Conservation (phyloP, 2,329 filamentous ascomycete genomes). For the Dendrostoma leiphaemia region DNA sequence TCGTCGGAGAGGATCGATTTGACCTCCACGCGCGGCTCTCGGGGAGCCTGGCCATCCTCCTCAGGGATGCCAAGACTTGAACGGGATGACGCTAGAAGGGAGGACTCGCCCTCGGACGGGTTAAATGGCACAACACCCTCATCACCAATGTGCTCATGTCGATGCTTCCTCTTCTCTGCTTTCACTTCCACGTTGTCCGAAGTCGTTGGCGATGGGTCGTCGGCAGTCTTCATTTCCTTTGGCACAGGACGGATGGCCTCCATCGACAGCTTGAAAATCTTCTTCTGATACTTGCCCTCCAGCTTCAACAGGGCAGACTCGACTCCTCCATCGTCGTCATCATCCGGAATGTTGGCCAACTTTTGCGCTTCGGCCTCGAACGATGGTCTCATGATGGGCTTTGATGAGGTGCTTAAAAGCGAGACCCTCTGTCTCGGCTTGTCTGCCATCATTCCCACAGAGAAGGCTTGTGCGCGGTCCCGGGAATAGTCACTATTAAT, state of each 20-base stretch:
- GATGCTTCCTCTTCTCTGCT: conserved; percentile 44
- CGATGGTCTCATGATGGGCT: conserved; percentile 65
- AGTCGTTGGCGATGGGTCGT: conserved; percentile 1
- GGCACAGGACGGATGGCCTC: conserved; percentile 26
- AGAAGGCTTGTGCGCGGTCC: conserved; percentile 45
- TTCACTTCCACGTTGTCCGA: conserved; percentile 21
- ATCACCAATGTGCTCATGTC: conserved; percentile 43
- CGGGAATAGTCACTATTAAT: conserved; percentile 42
- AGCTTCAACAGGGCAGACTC: conserved; percentile 91
- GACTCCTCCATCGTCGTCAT: conserved; percentile 80
- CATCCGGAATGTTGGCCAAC: conserved; percentile 84
- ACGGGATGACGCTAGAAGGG: conserved; percentile 9
- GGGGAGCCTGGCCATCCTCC: conserved; percentile 15
- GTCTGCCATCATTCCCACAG: conserved; percentile 57
- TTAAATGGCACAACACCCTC: conserved; percentile 33
- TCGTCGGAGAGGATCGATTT: conserved; percentile 55
- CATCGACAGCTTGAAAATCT: conserved; percentile 38
- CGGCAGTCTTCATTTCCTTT: neutral
- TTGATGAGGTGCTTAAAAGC: conserved; percentile 61
- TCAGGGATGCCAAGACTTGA: conserved; percentile 23
- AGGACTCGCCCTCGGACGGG: conserved; percentile 22
- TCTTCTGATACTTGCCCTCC: conserved; percentile 77
- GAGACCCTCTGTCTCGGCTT: conserved; percentile 47
- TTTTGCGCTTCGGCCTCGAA: conserved; percentile 88
- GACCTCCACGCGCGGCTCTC: conserved; percentile 31